phyloP scores from a whole-genome alignment of 805 yeast genomes.

The Candida loeiensis region DNA sequence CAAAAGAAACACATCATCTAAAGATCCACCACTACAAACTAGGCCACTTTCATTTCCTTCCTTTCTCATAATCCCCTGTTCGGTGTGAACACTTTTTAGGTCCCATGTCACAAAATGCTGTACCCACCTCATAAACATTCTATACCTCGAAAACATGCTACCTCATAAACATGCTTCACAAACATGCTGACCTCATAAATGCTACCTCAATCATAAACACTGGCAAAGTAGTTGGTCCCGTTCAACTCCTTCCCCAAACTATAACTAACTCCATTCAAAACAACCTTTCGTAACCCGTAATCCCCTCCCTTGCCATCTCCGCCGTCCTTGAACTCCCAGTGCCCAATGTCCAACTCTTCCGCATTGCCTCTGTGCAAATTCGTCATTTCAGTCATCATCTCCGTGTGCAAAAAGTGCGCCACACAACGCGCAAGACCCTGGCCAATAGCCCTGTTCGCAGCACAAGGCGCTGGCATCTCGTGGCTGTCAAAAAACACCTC shows the following conservation, averaged over 20 bases:
- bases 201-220: slow-evolving; percentile 20
- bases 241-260: slow-evolving; percentile 35
- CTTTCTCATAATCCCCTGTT: too few species aligned
- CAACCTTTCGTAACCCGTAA: slow-evolving; percentile 15
- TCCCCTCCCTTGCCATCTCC: slow-evolving; percentile 23
- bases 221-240: slow-evolving; percentile 36
- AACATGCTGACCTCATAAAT: too few species aligned
- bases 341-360: slow-evolving; percentile 29
- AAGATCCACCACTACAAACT: too few species aligned
- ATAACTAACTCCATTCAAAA: slow-evolving; percentile 34
- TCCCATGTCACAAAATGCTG: too few species aligned
- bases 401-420: slow-evolving; percentile 33
- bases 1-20: too few species aligned
- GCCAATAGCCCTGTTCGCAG: slow-evolving; percentile 11
- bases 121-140: too few species aligned
- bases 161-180: too few species aligned
- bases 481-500: slow-evolving; percentile 22
- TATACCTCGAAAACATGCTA: too few species aligned
- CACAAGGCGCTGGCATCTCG: slow-evolving; percentile 13
- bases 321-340: slow-evolving; percentile 28
- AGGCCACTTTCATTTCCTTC: too few species aligned
- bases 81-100: too few species aligned
- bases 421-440: slow-evolving; percentile 21
- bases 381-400: slow-evolving; percentile 26
- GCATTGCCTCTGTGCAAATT: slow-evolving; percentile 41